phyloP scores from a whole-genome alignment of 2,329 filamentous ascomycete species.

The Apiospora sp. region DNA sequence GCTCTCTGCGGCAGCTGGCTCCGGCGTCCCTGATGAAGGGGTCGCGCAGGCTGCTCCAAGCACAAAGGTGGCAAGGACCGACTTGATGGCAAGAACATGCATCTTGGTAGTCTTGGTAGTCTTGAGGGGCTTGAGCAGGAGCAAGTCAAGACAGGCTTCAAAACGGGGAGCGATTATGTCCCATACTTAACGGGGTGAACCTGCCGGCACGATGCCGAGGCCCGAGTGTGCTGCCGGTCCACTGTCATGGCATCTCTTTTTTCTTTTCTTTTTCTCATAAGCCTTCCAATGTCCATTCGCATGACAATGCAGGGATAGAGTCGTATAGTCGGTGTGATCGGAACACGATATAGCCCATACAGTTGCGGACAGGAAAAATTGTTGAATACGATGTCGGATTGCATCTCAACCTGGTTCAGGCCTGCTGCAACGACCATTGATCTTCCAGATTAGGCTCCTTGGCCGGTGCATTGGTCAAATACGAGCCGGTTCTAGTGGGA shows the following conservation, averaged over 20 bases:
- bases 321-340: background rate
- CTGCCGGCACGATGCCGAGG: background rate
- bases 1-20: background rate
- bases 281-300: background rate
- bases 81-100: slow-evolving; percentile 1
- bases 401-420: background rate
- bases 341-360: background rate
- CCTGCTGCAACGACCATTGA: background rate
- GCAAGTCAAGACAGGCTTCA: background rate
- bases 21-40: background rate
- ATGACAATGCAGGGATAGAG: background rate
- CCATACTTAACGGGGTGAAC: background rate
- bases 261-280: background rate
- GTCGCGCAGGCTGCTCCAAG: slow-evolving; percentile 5
- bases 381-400: background rate
- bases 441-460: slow-evolving; percentile 7
- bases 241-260: background rate
- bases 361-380: background rate
- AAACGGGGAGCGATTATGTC: too few species aligned
- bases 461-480: background rate
- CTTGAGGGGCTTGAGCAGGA: background rate
- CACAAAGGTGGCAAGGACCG: slow-evolving; percentile 4
- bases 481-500: background rate
- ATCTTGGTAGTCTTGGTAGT: too few species aligned
- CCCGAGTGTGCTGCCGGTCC: background rate